These are phyloP conservation scores for Chaetomium sp. DNA, from an alignment of 2,329 filamentous ascomycete species.

Conservation along the genomic window DNA sequence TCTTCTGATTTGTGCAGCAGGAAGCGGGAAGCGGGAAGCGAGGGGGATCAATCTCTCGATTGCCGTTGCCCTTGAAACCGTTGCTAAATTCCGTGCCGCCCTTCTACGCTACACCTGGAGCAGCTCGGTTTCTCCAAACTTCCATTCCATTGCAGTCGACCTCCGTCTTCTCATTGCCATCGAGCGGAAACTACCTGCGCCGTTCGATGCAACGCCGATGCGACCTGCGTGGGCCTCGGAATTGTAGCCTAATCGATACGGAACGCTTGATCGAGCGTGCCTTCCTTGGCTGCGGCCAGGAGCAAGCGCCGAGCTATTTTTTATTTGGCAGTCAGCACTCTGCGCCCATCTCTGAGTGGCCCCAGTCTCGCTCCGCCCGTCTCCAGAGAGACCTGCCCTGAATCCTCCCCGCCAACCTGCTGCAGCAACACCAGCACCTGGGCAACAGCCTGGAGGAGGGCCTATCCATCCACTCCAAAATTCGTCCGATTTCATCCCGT, in stretches of 20 bases:
- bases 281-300: slow-evolving; percentile 24
- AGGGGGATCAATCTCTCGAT: slow-evolving; percentile 13
- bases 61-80: slow-evolving; percentile 33
- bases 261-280: not conserved
- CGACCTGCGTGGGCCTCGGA: slow-evolving; percentile 6
- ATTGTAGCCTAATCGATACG: slow-evolving; percentile 13
- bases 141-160: not conserved
- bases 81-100: slow-evolving; percentile 28
- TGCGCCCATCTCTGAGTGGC: slow-evolving; percentile 22
- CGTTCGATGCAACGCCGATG: slow-evolving; percentile 16
- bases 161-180: not conserved
- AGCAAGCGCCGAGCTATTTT: not conserved
- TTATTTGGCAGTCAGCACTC: slow-evolving; percentile 22
- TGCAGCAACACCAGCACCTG: slow-evolving; percentile 17
- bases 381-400: slow-evolving; percentile 35
- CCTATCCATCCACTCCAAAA: slow-evolving; percentile 25
- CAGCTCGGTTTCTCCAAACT: not conserved
- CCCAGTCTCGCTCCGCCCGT: slow-evolving; percentile 26
- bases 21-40: slow-evolving; percentile 22
- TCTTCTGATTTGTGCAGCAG: slow-evolving; percentile 25
- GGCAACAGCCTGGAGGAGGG: slow-evolving; percentile 26
- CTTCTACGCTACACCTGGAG: slow-evolving; percentile 5
- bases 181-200: slow-evolving; percentile 21
- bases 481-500: slow-evolving; percentile 2
- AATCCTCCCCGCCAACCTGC: slow-evolving; percentile 27